Conservation (phyloP, 2,329 filamentous ascomycete genomes). For the Aaosphaeria arxii region DNA sequence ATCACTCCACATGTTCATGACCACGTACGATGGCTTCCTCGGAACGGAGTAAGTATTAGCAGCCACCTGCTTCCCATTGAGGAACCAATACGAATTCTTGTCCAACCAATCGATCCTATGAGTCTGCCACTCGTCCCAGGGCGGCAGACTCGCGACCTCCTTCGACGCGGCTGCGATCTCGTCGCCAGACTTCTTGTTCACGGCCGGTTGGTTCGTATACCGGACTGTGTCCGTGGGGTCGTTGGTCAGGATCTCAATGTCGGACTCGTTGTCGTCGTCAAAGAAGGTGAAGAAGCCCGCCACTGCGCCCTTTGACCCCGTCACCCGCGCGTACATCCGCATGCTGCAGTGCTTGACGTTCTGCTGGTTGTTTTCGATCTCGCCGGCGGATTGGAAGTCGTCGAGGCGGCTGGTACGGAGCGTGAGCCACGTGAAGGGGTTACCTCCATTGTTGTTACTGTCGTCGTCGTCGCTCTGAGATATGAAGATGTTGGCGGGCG, state of each 20-base stretch:
- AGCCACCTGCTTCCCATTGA: constrained; percentile 51
- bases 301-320: constrained; percentile 46
- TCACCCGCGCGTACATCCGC: constrained; percentile 46
- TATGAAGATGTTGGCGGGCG: constrained; percentile 47
- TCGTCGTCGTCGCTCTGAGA: constrained; percentile 21
- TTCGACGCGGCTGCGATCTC: constrained; percentile 48
- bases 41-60: constrained; percentile 57
- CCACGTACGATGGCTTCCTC: constrained; percentile 50
- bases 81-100: constrained; percentile 54
- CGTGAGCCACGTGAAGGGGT: constrained; percentile 42
- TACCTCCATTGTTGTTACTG: constrained; percentile 6
- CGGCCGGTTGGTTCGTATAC: constrained; percentile 61
- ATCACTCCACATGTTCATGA: constrained; percentile 62
- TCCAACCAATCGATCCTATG: constrained; percentile 62
- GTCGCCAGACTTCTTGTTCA: constrained; percentile 41
- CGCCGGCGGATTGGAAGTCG: constrained; percentile 46
- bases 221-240: constrained; percentile 44
- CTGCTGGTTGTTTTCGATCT: constrained; percentile 46
- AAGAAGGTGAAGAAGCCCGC: constrained; percentile 57
- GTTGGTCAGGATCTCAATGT: constrained; percentile 53
- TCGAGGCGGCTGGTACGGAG: constrained; percentile 45
- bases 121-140: constrained; percentile 57
- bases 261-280: constrained; percentile 47
- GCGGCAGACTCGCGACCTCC: constrained; percentile 47
- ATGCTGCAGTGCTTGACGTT: constrained; percentile 49